phyloP scores from a whole-genome alignment of 129 eudicot species.

The Artemisia argyi region DNA sequence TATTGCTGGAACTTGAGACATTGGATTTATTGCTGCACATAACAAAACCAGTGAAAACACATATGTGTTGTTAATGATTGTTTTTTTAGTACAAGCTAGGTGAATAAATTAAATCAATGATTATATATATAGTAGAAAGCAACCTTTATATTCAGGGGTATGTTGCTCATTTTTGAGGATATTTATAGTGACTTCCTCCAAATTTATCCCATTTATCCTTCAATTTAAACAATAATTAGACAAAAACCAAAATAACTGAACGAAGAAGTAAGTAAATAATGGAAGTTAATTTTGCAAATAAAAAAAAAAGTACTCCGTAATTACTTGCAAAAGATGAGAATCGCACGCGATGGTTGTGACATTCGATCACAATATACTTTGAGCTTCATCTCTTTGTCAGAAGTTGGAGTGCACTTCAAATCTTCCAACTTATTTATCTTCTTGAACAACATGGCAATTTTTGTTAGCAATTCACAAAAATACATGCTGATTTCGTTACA shows the following conservation, averaged over 20 bases:
- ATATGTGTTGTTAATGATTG: too few species aligned
- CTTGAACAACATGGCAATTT: too few species aligned
- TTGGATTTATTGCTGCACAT: slow-evolving; percentile 72
- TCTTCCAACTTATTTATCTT: too few species aligned
- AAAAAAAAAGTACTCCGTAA: neutral
- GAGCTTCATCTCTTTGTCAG: slow-evolving; percentile 35
- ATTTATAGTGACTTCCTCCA: slow-evolving; percentile 54
- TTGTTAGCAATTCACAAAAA: too few species aligned
- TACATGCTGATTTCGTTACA: too few species aligned
- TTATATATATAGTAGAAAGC: neutral
- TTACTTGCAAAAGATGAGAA: slow-evolving; percentile 79
- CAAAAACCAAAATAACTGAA: too few species aligned
- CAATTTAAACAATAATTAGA: neutral
- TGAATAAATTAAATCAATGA: too few species aligned
- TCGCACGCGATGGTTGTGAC: slow-evolving; percentile 80
- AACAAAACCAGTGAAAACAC: neutral
- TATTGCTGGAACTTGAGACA: slow-evolving; percentile 75
- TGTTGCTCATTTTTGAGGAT: slow-evolving; percentile 44
- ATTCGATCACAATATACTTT: slow-evolving; percentile 69
- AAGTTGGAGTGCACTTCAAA: too few species aligned
- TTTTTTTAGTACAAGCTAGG: too few species aligned
- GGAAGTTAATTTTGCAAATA: too few species aligned
- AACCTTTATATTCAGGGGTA: slow-evolving; percentile 71
- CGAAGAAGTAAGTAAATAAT: too few species aligned
- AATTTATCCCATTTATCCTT: slow-evolving; percentile 70